Conservation (phyloP, 2,329 filamentous ascomycete genomes). For the Aspergillus spinulosporus region DNA sequence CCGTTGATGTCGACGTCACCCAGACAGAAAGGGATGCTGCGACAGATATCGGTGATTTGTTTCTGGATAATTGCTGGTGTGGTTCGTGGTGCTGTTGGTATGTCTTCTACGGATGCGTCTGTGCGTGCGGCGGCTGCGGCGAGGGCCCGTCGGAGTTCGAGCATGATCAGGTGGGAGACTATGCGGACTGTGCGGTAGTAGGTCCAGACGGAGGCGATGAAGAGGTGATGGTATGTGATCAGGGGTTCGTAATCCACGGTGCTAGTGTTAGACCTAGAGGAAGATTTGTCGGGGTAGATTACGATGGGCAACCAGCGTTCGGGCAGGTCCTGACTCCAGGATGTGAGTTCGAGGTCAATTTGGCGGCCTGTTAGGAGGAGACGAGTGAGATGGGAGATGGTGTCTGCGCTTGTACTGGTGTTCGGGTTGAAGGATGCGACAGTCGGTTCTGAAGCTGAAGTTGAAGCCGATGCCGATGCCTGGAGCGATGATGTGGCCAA, state of each 20-base stretch:
- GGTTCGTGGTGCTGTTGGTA: neutral
- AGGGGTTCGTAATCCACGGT: slow-evolving; percentile 31
- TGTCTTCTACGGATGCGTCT: neutral
- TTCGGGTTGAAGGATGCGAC: slow-evolving; percentile 12
- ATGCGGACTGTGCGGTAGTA: slow-evolving; percentile 40
- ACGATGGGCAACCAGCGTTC: slow-evolving; percentile 37
- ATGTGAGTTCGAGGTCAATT: slow-evolving; percentile 32
- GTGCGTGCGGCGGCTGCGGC: slow-evolving; percentile 7
- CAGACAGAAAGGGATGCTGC: slow-evolving; percentile 36
- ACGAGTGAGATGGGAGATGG: slow-evolving; percentile 22
- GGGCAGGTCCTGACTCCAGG: slow-evolving; percentile 34
- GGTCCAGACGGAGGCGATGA: slow-evolving; percentile 34
- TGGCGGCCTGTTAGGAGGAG: slow-evolving; percentile 27
- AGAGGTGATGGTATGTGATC: slow-evolving; percentile 35
- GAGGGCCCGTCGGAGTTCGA: slow-evolving; percentile 27
- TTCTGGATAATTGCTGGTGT: slow-evolving; percentile 27
- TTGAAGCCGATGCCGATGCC: slow-evolving; percentile 1
- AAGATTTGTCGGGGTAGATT: slow-evolving; percentile 26
- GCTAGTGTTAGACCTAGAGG: neutral
- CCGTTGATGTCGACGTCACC: slow-evolving; percentile 36
- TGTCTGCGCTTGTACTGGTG: neutral
- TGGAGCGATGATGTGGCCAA: slow-evolving; percentile 26
- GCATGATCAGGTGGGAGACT: slow-evolving; percentile 33
- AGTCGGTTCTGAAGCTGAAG: neutral
- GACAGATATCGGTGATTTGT: slow-evolving; percentile 38